These are phyloP conservation scores for Avicennia marina DNA, from an alignment of 257 asterid species.

Conservation along the genomic window DNA sequence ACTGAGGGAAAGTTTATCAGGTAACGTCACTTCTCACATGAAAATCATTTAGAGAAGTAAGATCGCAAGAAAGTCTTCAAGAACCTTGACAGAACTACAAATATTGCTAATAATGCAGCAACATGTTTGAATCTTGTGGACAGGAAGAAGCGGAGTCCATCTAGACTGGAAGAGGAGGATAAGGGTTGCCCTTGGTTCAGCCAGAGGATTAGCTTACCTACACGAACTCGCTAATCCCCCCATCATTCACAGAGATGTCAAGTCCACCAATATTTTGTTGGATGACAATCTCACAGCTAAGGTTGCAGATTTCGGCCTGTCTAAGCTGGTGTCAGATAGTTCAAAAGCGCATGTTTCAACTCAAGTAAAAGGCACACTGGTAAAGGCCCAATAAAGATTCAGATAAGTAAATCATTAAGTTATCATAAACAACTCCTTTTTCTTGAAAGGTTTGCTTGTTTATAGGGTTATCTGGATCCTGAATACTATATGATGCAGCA, in stretches of 20 bases:
- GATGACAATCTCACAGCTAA: conserved; percentile 85
- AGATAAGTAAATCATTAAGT: neutral
- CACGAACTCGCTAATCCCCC: conserved; percentile 97
- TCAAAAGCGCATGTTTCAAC: conserved; percentile 91
- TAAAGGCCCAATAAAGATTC: conserved; percentile 17
- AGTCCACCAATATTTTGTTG: conserved; percentile 76
- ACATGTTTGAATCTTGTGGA: neutral
- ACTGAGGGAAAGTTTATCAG: conserved; percentile 67
- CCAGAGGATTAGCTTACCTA: conserved; percentile 87
- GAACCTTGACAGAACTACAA: neutral
- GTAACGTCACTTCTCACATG: conserved; percentile 36
- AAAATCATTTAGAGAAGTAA: too few relatives aligned
- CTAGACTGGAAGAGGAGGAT: conserved; percentile 92
- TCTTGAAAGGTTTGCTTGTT: too few relatives aligned
- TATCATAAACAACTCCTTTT: neutral
- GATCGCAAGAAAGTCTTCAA: neutral
- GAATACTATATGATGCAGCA: conserved; percentile 97
- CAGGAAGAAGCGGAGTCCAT: conserved; percentile 68
- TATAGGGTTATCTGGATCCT: conserved; percentile 89
- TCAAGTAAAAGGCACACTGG: conserved; percentile 96
- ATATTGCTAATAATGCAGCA: neutral
- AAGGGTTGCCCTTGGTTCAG: conserved; percentile 76
- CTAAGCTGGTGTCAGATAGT: conserved; percentile 75
- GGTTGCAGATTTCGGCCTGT: conserved; percentile 93
- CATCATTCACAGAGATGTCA: conserved; percentile 83